A percentile compares a stretch with the other conserved stretches of the same genome.
These are phyloP conservation scores for Sarocladium oryzae DNA, from an alignment of 2,329 filamentous ascomycete genomes.

Conservation along the genomic window DNA sequence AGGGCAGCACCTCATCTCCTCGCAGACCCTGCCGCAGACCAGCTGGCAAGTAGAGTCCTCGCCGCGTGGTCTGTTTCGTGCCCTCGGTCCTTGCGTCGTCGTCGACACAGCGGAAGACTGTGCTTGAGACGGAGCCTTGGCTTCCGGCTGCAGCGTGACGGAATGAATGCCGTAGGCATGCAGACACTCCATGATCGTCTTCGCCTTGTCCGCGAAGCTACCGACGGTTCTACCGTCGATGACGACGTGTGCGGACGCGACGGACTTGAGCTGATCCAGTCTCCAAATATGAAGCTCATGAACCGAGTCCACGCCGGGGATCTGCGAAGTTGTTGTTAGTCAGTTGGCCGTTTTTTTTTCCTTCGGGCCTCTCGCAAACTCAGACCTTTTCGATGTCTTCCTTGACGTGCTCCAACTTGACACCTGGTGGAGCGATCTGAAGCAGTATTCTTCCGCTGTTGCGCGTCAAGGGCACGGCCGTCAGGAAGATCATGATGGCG, in stretches of 20 bases:
- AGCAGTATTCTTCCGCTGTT: slow-evolving; percentile 60
- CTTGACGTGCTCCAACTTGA: slow-evolving; percentile 56
- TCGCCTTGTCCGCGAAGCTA: slow-evolving; percentile 54
- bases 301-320: slow-evolving; percentile 59
- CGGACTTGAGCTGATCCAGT: slow-evolving; percentile 61
- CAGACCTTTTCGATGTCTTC: slow-evolving; percentile 60
- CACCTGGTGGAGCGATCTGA: slow-evolving; percentile 55
- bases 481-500: slow-evolving; percentile 63
- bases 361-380: too few relatives aligned
- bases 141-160: slow-evolving; percentile 63
- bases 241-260: slow-evolving; percentile 64
- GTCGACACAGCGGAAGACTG: slow-evolving; percentile 11
- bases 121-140: slow-evolving; percentile 9
- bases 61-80: not conserved
- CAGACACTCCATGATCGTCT: slow-evolving; percentile 60
- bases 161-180: slow-evolving; percentile 70
- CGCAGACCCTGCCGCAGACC: not conserved
- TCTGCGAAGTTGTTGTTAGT: slow-evolving; percentile 30
- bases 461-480: slow-evolving; percentile 56
- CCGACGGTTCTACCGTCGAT: slow-evolving; percentile 50
- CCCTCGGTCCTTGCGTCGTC: not conserved
- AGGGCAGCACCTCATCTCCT: slow-evolving; percentile 4
- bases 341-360: too few relatives aligned
- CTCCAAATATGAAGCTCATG: slow-evolving; percentile 72
- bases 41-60: not conserved